Conservation (phyloP, 345 rosid species). For the Euphorbia peplus region DNA sequence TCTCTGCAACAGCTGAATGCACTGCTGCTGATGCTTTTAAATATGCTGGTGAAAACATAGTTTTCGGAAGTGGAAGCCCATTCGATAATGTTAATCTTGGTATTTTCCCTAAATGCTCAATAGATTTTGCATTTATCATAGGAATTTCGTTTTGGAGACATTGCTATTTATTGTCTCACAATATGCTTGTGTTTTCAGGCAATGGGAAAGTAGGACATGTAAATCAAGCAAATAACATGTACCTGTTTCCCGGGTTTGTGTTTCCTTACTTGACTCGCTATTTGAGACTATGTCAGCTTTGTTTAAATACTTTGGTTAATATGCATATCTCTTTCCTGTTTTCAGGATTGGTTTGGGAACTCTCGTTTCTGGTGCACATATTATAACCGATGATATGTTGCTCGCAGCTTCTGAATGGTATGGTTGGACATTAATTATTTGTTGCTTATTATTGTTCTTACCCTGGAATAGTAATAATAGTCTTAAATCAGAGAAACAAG, state of each 20-base stretch:
- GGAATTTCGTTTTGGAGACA: neutral
- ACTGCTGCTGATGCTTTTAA: slow-evolving; percentile 93
- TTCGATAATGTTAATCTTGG: slow-evolving; percentile 82
- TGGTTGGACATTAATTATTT: neutral
- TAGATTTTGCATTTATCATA: no score
- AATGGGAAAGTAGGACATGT: slow-evolving; percentile 86
- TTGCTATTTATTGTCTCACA: slow-evolving; percentile 5
- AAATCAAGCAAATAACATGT: slow-evolving; percentile 99
- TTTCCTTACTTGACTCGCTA: slow-evolving; percentile 20
- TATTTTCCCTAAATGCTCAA: slow-evolving; percentile 18
- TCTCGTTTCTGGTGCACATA: slow-evolving; percentile 73
- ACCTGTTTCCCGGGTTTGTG: slow-evolving; percentile 93
- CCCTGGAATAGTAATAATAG: neutral
- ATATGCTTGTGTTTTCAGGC: slow-evolving; percentile 42
- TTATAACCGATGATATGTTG: slow-evolving; percentile 82
- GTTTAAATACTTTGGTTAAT: slow-evolving; percentile 7
- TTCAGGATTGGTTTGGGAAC: slow-evolving; percentile 91
- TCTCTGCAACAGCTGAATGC: slow-evolving; percentile 74
- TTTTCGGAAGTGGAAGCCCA: slow-evolving; percentile 98
- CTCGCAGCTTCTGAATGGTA: slow-evolving; percentile 96
- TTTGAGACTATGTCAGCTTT: neutral
- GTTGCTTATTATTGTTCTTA: slow-evolving; percentile 3
- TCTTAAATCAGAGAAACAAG: neutral
- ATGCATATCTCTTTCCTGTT: neutral
- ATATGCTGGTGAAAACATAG: slow-evolving; percentile 86